Evolutionary conservation across 371 early-diverging fungal species (phyloP).

Genomic region (Rhizopus stolonifer): DNA sequence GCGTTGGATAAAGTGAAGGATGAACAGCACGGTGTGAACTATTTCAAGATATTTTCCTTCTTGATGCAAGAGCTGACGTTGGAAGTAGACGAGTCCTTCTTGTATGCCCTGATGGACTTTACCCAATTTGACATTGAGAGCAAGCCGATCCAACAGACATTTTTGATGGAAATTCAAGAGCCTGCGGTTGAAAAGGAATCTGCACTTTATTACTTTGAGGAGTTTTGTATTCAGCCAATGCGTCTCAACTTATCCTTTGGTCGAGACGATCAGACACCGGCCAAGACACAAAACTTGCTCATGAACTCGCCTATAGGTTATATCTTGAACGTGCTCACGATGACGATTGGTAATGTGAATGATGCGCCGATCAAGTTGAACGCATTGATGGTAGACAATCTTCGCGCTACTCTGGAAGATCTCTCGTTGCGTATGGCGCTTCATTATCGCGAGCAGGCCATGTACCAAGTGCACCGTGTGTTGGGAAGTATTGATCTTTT

Average conservation of each 20-base stretch:
- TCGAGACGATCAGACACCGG: conserved; percentile 58
- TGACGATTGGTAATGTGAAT: conserved; percentile 89
- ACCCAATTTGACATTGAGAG: conserved; percentile 54
- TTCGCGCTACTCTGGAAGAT: conserved; percentile 64
- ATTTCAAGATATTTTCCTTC: conserved; percentile 77
- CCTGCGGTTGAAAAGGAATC: conserved; percentile 55
- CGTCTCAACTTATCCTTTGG: conserved; percentile 83
- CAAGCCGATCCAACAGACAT: neutral
- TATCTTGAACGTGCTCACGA: conserved; percentile 76
- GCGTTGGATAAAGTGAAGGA: conserved; percentile 72
- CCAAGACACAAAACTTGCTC: conserved; percentile 3
- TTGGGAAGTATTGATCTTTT: conserved; percentile 88
- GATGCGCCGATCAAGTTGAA: conserved; percentile 84
- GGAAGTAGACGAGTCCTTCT: conserved; percentile 84
- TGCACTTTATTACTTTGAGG: conserved; percentile 80
- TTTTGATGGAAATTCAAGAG: conserved; percentile 50
- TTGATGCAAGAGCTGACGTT: conserved; percentile 86
- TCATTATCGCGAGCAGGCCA: conserved; percentile 77
- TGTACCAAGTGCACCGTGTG: conserved; percentile 82
- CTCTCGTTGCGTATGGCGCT: conserved; percentile 31
- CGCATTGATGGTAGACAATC: conserved; percentile 79
- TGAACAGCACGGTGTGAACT: conserved; percentile 77
- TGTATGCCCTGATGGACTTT: conserved; percentile 74
- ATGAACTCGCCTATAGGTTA: conserved; percentile 43
- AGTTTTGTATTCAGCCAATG: conserved; percentile 84